Evolutionary conservation across 495 filamentous ascomycete genomes (phyloP), one percentile per base, ranked within the genome.

Genomic region (Annulohypoxylon stygium): DNA sequence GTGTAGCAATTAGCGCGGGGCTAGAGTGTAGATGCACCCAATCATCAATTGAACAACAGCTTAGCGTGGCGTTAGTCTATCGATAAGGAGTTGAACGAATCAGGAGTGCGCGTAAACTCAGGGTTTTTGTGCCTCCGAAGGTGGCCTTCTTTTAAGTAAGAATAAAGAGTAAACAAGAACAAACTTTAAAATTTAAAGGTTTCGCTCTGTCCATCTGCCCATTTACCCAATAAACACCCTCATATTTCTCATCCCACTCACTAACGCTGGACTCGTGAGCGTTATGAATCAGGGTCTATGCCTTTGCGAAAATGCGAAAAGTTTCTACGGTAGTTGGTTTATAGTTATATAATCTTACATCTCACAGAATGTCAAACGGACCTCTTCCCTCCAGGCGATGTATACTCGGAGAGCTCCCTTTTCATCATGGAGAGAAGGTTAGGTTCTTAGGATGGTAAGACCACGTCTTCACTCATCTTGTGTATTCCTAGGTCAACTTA

Each of bases 361-460:
- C 30, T 9, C 50, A 39, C 34, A 18, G 20, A 66, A 90, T 90
- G 86, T 82, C 81, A 58, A 86, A 83, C 67, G 84, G 86, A 3
- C 91, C 92, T 20, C 81, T 87, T 37, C 88, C 93, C 18, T 92
- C 91, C 9, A 85, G 81, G 45, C 86, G 93, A 41, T 88, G 88
- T 64, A 89, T 94, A 65, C 86, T 97, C 48, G 88, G 88, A 16
- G 83, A 88, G 36, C 83, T 97, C 5, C 30, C 82, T 84, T 39
- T 81, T 85, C 23, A 74, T 84, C 14, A 4, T 11, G 90, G 92
- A 39, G 83, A 88, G 12, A 98, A 98, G 81, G 89, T 98, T 67
- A 90, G 95, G 61, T 97, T 98, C 81, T 84, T 98, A 25, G 95
- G 94, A 80, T 98, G 95, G 94, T 96, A 86, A 83, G 89, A 79